Conservation (phyloP, 495 filamentous ascomycete genomes). For the Neurospora tetraspora region DNA sequence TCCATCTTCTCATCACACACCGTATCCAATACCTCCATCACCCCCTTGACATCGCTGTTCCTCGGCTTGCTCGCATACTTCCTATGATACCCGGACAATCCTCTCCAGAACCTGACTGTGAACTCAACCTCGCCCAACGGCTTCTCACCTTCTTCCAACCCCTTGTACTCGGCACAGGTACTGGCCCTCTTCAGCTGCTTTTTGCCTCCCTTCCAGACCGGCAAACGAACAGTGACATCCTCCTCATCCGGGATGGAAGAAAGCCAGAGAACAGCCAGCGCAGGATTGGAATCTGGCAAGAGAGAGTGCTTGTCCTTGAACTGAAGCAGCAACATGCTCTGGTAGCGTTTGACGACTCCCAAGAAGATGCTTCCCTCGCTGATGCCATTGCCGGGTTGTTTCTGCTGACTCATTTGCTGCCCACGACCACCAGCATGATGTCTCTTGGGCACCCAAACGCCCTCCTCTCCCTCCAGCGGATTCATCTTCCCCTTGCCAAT, state of each 20-base stretch:
- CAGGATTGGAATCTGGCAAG: conserved; percentile 43
- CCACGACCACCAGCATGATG: neutral
- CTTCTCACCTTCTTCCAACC: conserved; percentile 32
- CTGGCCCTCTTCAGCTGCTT: conserved; percentile 33
- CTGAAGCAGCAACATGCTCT: conserved; percentile 47
- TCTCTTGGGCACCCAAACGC: conserved; percentile 21
- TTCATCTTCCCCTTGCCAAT: conserved; percentile 46
- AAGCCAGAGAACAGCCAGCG: conserved; percentile 57
- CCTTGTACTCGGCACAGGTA: conserved; percentile 27
- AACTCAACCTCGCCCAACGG: conserved; percentile 48
- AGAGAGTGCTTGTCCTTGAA: conserved; percentile 41
- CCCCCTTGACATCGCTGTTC: conserved; percentile 39
- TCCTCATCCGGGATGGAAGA: conserved; percentile 56
- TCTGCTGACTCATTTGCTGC: neutral
- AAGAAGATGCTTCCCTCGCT: conserved; percentile 38
- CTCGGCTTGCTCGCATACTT: conserved; percentile 35
- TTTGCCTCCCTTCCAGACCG: conserved; percentile 46
- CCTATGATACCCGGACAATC: conserved; percentile 47
- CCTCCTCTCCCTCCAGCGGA: conserved; percentile 16
- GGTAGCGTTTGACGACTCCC: conserved; percentile 52
- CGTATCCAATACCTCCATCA: conserved; percentile 54
- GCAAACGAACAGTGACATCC: conserved; percentile 39
- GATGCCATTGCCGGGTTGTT: conserved; percentile 17
- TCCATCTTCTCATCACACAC: conserved; percentile 43
- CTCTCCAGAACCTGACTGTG: conserved; percentile 44